Conservation (phyloP, 495 filamentous ascomycete genomes). For the Penicillium malachiteum region DNA sequence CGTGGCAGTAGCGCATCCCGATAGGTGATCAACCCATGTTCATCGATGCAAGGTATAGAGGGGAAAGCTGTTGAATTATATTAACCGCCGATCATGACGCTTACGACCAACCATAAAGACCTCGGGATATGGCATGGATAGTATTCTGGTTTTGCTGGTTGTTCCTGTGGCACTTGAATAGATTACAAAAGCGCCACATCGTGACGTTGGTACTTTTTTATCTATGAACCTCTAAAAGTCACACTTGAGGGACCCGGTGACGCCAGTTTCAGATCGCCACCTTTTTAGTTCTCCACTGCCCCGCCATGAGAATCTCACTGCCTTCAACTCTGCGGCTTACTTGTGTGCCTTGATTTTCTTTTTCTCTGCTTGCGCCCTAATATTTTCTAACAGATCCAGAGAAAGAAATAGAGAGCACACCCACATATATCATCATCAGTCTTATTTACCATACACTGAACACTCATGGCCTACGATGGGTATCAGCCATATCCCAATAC, state of each 20-base stretch:
- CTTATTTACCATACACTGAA: not conserved
- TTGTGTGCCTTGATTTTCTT: not conserved
- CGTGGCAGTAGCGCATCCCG: not conserved
- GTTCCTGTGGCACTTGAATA: conserved; percentile 16
- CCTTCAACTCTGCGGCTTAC: conserved; percentile 2
- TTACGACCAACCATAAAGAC: not conserved
- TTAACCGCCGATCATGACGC: conserved; percentile 16
- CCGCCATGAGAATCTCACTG: conserved; percentile 18
- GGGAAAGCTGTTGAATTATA: not conserved
- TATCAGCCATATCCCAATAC: conserved; percentile 27
- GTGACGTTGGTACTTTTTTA: conserved; percentile 7
- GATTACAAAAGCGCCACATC: conserved; percentile 21
- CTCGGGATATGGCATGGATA: conserved; percentile 10
- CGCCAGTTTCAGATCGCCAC: conserved; percentile 24
- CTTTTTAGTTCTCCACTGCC: conserved; percentile 8
- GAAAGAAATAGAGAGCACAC: too few species aligned
- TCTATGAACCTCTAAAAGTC: not conserved
- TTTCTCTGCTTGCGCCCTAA: not conserved
- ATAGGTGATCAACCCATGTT: conserved; percentile 11
- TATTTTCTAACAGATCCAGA: too few species aligned
- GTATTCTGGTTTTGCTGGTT: not conserved
- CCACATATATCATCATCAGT: not conserved
- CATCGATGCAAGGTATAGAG: conserved; percentile 4
- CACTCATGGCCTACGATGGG: conserved; percentile 43
- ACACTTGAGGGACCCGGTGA: conserved; percentile 7